Evolutionary conservation across 352 stramenopile species (phyloP), one percentile per base, ranked within the genome.

Genomic region (Pythium chondricola): DNA sequence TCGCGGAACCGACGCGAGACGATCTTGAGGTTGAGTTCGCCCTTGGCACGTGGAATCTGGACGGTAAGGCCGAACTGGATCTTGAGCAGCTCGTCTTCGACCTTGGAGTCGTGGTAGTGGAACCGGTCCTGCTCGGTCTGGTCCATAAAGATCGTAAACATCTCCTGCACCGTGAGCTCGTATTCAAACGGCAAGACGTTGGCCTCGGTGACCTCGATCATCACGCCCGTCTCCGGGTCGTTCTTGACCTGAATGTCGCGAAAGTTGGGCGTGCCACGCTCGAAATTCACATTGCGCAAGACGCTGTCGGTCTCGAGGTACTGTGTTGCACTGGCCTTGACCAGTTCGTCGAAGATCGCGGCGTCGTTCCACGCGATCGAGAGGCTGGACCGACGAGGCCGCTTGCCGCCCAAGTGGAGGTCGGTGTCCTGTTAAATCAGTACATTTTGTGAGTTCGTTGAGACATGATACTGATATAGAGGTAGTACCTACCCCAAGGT

Each of bases 91-190:
- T 59, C 22, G 3, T 52, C 43, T 4, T 36, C 27, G 36, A 46
- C 31, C n/a, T 58, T 47, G 13, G n/a, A 24, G 22, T 58, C 51
- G 27, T 58, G 51, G 43, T 52, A 58, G n/a, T 52, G 35, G 27
- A 47, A 47, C 11, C 17, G 39, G 6, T 56, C 49, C 21, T 45
- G 29, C 22, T 56, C 49, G 6, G 29, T 44, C 20, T 18, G 17
- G 22, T 43, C 16, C 16, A 17, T 35, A 25, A 56, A 48, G 29
- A 48, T 10, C 16, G 48, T 36, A 37, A 37, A 56, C 10, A 43
- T 48, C 6, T 56, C 8, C 7, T 48, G 24, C 4, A 17, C 33
- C 20, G 46, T 53, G 25, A 45, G 26, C 9, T 53, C 8, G 37
- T 45, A 53, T 17, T 45, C 36, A 29, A 53, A 53, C 13, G 52